Base-by-base conservation (phyloP, 805 yeast species). In the Priceomyces medius region DNA sequence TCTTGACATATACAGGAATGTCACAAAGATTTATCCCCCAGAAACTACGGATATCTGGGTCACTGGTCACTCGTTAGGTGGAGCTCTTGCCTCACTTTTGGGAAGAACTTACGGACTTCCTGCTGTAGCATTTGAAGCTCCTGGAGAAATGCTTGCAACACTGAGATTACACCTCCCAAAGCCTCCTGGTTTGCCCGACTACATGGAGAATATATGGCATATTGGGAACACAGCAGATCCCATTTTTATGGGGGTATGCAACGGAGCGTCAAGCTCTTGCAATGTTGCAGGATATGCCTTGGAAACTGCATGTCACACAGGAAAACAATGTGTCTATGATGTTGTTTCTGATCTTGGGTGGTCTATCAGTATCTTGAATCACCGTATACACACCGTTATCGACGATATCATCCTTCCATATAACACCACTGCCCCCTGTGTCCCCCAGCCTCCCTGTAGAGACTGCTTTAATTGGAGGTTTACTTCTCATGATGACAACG, bases 161-260 rank as follows among this genome's bases (percentile, higher is more conserved):
- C 74, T 74, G 51, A 74, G 99, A 50, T 70, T 93, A 35, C 97
- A 90, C 64, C 72, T 93, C 37, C 99, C 99, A 0, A 76, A 78
- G 66, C 95, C 98, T 2, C 99, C 99, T 0, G 96, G 96, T 1
- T 59, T 87, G 10, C 90, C 96, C 0, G 64, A 69, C 6, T 77
- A 82, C 53, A 67, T 79, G 64, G 97, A 90, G 54, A 83, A 87
- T 48, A 77, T 93, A 7, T 93, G 95, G 95, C 97, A 93, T 59
- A 68, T 93, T 57, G 99, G 99, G 2, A 91, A 93, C 59, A 93
- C 93, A 2, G 98, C 97, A 0, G 99, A 93, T 59, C 99, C 99
- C 1, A 87, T 93, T 2, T 93, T 74, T 55, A 85, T 90, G 91
- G 99, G 99, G 0, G 90, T 88, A 7, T 93, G 99, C 60, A 89